Evolutionary conservation across 2,329 filamentous ascomycete genomes (phyloP), one percentile per base, ranked within the genome.

Genomic region (Hypoxylon sp.): DNA sequence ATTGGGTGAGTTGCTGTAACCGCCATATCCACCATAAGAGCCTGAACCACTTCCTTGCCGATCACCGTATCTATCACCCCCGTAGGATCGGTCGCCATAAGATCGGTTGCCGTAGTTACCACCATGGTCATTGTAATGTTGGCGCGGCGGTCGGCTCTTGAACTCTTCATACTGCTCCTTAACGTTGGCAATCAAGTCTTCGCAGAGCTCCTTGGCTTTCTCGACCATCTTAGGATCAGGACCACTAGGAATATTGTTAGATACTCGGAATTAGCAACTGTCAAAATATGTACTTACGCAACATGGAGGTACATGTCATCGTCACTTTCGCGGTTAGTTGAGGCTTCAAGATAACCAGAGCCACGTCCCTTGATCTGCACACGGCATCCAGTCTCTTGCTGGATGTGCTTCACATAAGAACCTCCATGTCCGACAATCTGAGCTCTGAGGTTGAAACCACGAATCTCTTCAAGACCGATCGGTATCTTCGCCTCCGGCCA

Each of bases 281-380:
- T 13, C 3, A 52, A 52, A 36, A 28, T 4, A 34, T 23, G 36
- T 28, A 86, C 92, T 79, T 86, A 97, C 92, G 96, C 93, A 72
- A 98, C 94, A 79, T 98, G 94, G 49, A 99, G 86, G 77, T 94
- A 98, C 94, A 99, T 98, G 2, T 93, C 89, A 78, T 98, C 95
- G 51, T 99, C 95, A 72, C 93, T 97, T 81, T 99, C 96, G 45
- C 85, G 88, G 70, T 93, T 92, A n/a, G 94, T 97, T 32, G 91
- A 89, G 50, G 91, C 89, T 79, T 99, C 96, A 76, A 97, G 90
- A 78, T 97, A 99, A 13, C 96, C 96, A 58, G 94, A 98, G 41
- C 94, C 94, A 70, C 93, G 93, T 17, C 96, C 96, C 79, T 99
- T 99, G 82, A 99, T 99, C 80, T 99, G 96, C 25, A 99, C 96